A percentile compares a stretch with the other conserved stretches of the same genome.
Evolutionary conservation across 345 rosid species (phyloP).

Genomic region (Clarkia xantiana): DNA sequence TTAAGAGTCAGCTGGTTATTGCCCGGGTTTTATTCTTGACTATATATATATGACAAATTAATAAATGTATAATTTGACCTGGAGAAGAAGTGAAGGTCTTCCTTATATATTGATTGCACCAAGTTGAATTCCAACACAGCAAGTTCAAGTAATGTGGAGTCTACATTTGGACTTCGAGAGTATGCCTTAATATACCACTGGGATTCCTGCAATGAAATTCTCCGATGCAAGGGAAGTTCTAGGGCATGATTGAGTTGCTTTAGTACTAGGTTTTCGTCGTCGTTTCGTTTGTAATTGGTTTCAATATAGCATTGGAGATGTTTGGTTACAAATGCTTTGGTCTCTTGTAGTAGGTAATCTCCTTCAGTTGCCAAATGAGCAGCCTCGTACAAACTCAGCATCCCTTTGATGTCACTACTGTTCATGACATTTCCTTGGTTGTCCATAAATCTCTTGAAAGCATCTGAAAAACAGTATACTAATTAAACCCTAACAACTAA

Average conservation of each 20-base stretch:
- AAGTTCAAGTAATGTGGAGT: conserved; percentile 17
- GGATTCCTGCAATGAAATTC: conserved; percentile 20
- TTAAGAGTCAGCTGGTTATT: no score
- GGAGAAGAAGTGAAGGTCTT: conserved; percentile 21
- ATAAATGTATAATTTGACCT: conserved; percentile 16
- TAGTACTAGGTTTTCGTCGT: no score
- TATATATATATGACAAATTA: no score
- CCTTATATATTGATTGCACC: conserved; percentile 18
- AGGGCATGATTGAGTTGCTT: conserved; percentile 15
- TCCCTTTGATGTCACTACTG: conserved; percentile 12
- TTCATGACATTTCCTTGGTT: conserved; percentile 9
- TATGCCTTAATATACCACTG: conserved; percentile 24
- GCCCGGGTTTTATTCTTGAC: no score
- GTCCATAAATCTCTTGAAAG: conserved; percentile 18
- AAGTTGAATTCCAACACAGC: conserved; percentile 31
- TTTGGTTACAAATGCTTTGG: conserved; percentile 4
- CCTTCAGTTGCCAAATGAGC: conserved; percentile 20
- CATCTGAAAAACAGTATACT: conserved; percentile 9
- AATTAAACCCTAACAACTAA: no score
- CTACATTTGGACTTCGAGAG: background rate
- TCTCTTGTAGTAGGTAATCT: conserved; percentile 21
- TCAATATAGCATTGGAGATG: conserved; percentile 8
- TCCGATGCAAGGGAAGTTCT: conserved; percentile 23
- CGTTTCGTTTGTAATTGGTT: background rate
- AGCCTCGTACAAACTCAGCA: conserved; percentile 31